Evolutionary conservation across 768 basidiomycete genomes (phyloP), one percentile per base, ranked within the genome.

Genomic region (Gymnopilus junonius): DNA sequence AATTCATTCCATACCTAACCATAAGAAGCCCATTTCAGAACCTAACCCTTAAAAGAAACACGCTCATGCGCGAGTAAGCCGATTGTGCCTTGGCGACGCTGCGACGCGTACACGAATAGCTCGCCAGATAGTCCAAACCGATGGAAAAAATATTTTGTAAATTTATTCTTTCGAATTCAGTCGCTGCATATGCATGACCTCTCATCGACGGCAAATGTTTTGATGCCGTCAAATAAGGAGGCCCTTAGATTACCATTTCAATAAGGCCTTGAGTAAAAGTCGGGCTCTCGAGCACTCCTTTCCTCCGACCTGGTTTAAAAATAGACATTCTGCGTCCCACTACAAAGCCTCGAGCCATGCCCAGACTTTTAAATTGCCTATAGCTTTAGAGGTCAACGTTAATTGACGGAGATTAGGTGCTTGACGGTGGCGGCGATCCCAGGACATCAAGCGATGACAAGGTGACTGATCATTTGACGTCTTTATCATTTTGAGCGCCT

Each of bases 131-230:
- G 35, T 20, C 35, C 37, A 39, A 40, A 27, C 37, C 7, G 5
- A 8, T 11, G 10, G 20, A 40, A 55, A 55, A 55, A 55, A 55
- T 35, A 55, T 55, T 55, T 55, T 55, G 54, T 40, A 39, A 11
- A 2, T 2, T 5, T 17, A 10, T 40, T 23, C 31, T 54, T 17
- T 2, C 23, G 2, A 14, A 39, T 55, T 40, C 39, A 40, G 20
- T 55, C 15, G 35, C 21, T 27, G 54, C 21, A 40, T 55, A 29
- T 14, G 15, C 15, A 11, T 27, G 8, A 14, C 12, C 37, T 37
- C 40, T 55, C 54, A 17, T 23, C 54, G 54, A 25, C 39, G 54
- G 54, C 34, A 40, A 55, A 37, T 17, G 27, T 3, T 23, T 55
- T 55, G 54, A 27, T 55, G 54, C 54, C 39, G 54, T 40, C 37